A percentile compares a stretch with the other conserved stretches of the same genome.
Conservation (phyloP, 495 filamentous ascomycete genomes). For the Trichoderma gamsii region DNA sequence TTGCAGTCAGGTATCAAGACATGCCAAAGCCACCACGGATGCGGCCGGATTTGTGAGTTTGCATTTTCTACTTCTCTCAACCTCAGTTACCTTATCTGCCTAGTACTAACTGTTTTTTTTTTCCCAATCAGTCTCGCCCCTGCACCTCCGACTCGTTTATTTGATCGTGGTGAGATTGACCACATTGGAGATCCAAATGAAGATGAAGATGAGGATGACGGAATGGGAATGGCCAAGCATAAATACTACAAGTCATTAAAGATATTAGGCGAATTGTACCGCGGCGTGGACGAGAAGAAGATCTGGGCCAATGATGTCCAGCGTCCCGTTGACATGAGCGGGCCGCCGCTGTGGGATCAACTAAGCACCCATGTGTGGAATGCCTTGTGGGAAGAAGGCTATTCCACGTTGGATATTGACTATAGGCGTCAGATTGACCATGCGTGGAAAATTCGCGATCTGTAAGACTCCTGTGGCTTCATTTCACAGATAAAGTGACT, state of each 20-base stretch:
- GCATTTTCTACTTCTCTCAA: neutral
- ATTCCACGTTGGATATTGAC: neutral
- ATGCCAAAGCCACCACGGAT: conserved; percentile 23
- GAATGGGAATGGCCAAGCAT: conserved; percentile 43
- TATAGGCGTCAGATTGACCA: conserved; percentile 5
- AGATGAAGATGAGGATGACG: conserved; percentile 45
- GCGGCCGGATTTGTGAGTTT: conserved; percentile 40
- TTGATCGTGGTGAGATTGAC: conserved; percentile 38
- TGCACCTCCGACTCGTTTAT: conserved; percentile 53
- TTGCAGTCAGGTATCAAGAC: conserved; percentile 47
- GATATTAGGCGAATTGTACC: conserved; percentile 65
- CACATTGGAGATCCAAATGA: conserved; percentile 32
- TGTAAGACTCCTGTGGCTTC: conserved; percentile 33
- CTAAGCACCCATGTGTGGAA: conserved; percentile 7
- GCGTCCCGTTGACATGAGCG: conserved; percentile 20
- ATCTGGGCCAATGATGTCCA: conserved; percentile 56
- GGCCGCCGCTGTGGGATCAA: conserved; percentile 35
- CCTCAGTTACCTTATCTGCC: neutral
- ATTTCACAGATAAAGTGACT: neutral
- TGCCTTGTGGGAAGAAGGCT: neutral
- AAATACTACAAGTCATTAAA: conserved; percentile 64
- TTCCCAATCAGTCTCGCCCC: conserved; percentile 44
- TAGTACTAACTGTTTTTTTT: conserved; percentile 17
- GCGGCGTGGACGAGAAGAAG: conserved; percentile 64
- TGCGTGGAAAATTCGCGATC: conserved; percentile 46